These are phyloP conservation scores for Colletotrichum orbiculare DNA, from an alignment of 2,329 filamentous ascomycete species.

Conservation along the genomic window DNA sequence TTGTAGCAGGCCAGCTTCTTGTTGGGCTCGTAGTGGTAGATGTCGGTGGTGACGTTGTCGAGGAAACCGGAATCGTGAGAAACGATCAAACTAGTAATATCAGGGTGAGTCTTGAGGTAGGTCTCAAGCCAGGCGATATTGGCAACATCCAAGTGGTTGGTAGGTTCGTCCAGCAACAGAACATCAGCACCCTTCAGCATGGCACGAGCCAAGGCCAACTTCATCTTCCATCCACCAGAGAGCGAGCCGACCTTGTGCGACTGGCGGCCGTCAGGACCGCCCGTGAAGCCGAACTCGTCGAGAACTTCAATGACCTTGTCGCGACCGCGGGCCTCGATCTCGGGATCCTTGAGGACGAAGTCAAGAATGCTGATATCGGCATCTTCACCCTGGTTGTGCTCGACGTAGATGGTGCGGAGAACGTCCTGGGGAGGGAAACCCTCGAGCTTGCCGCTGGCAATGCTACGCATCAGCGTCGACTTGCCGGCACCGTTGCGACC, in stretches of 20 bases:
- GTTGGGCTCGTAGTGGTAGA: constrained; percentile 95
- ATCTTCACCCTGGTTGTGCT: constrained; percentile 99
- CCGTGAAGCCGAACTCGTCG: constrained; percentile 91
- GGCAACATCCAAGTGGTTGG: constrained; percentile 95
- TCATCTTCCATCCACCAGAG: constrained; percentile 99
- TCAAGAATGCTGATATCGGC: constrained; percentile 96
- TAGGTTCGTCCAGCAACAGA: constrained; percentile 95
- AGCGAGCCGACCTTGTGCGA: constrained; percentile 91
- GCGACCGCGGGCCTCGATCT: constrained; percentile 80
- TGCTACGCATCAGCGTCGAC: constrained; percentile 98
- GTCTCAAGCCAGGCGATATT: constrained; percentile 97
- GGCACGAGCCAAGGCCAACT: constrained; percentile 92
- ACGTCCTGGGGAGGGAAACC: constrained; percentile 94
- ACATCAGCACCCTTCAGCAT: constrained; percentile 99
- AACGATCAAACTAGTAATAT: constrained; percentile 97
- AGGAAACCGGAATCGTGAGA: constrained; percentile 98
- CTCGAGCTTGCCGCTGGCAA: constrained; percentile 94
- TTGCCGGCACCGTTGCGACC: constrained; percentile 98
- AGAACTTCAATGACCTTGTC: constrained; percentile 88
- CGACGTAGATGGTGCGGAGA: constrained; percentile 95
- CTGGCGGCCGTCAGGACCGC: constrained; percentile 89
- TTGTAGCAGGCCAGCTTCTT: constrained; percentile 94
- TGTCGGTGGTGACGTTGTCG: constrained; percentile 97
- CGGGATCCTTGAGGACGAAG: constrained; percentile 90
- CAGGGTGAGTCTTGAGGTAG: constrained; percentile 94